Conservation (phyloP, 1,284 basidiomycete species). For the Salmacisia buchloeana region DNA sequence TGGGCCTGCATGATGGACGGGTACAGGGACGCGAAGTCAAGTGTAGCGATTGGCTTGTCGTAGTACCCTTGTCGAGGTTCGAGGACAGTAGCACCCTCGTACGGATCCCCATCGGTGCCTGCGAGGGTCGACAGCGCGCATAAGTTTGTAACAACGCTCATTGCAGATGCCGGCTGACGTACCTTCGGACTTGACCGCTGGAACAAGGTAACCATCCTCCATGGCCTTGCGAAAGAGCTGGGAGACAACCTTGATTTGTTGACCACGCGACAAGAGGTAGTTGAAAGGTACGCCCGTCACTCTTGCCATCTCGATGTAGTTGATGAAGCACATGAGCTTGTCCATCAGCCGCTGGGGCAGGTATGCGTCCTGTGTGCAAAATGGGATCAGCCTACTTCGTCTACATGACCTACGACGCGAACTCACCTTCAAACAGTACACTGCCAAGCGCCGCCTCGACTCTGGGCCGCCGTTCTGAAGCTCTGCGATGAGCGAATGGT, state of each 20-base stretch:
- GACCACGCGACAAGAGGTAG: conserved; percentile 48
- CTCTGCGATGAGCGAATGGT: conserved; percentile 49
- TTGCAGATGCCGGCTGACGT: no score
- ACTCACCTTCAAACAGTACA: conserved; percentile 46
- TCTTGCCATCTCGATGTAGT: conserved; percentile 50
- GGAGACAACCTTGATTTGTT: conserved; percentile 50
- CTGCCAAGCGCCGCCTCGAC: conserved; percentile 44
- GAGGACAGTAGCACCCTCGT: conserved; percentile 49
- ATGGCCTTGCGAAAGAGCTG: conserved; percentile 50
- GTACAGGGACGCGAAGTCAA: conserved; percentile 50
- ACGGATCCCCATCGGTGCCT: conserved; percentile 39
- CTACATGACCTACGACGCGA: neutral
- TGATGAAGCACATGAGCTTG: conserved; percentile 51
- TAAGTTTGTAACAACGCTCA: neutral
- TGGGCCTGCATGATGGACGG: conserved; percentile 51
- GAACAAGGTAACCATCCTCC: conserved; percentile 47
- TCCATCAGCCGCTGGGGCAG: conserved; percentile 49
- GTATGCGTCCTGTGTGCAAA: conserved; percentile 48
- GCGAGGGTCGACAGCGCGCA: neutral
- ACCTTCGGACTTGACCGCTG: conserved; percentile 46
- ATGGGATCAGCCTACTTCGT: no score
- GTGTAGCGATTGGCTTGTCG: conserved; percentile 46
- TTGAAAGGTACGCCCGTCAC: conserved; percentile 51
- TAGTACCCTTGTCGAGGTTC: conserved; percentile 50
- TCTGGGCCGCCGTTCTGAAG: conserved; percentile 49